phyloP scores from a whole-genome alignment of 2,329 filamentous ascomycete species.

The Colletotrichum chrysophilum region DNA sequence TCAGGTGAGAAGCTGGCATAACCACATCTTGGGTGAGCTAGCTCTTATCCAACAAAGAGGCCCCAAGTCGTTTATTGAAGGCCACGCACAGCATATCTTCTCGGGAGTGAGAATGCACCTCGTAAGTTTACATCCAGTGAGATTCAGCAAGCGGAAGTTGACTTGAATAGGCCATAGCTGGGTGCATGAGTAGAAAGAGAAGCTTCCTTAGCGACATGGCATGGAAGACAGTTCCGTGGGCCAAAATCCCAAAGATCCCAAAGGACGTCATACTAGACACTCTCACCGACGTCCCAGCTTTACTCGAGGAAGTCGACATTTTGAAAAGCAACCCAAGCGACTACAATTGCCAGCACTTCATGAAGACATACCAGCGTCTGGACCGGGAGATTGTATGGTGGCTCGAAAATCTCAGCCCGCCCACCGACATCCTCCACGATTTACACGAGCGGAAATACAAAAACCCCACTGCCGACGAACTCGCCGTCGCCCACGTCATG shows the following conservation, averaged over 20 bases:
- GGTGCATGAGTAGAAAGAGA: neutral
- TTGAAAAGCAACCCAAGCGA: conserved; percentile 21
- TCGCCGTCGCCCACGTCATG: conserved; percentile 3
- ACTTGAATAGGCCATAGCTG: neutral
- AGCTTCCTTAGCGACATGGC: conserved; percentile 27
- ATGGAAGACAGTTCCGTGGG: conserved; percentile 37
- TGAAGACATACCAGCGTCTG: neutral
- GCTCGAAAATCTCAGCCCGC: neutral
- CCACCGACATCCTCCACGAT: neutral
- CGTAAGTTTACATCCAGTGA: neutral
- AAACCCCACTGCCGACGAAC: neutral
- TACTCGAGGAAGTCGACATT: conserved; percentile 30
- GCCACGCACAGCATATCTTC: conserved; percentile 23
- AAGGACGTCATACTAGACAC: conserved; percentile 35
- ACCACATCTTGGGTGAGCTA: conserved; percentile 16
- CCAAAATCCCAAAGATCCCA: conserved; percentile 27
- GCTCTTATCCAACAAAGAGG: neutral
- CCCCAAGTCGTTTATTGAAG: neutral
- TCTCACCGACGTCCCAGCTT: conserved; percentile 29
- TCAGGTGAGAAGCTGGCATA: conserved; percentile 19
- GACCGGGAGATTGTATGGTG: neutral
- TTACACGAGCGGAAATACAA: neutral
- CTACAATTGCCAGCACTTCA: neutral
- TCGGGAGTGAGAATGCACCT: conserved; percentile 24
- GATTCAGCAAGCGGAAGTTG: neutral